Conservation (phyloP, 1,284 basidiomycete genomes). For the Cutaneotrichosporon sp. region DNA sequence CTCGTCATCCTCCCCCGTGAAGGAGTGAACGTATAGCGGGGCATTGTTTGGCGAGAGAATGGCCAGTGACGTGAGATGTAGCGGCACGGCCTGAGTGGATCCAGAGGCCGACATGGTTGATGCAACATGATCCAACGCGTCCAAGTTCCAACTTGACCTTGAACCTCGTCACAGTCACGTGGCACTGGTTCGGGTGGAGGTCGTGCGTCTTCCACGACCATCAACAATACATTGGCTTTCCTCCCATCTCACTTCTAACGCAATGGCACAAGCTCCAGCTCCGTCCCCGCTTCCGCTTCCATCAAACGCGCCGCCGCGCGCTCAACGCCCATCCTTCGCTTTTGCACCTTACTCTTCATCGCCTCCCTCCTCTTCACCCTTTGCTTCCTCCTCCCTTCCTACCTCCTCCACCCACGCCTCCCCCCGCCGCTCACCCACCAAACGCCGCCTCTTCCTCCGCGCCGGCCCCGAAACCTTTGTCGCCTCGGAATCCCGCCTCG, state of each 20-base stretch:
- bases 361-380: background rate
- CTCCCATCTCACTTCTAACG: background rate
- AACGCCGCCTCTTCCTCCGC: background rate
- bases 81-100: conserved; percentile 37
- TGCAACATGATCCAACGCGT: background rate
- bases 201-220: background rate
- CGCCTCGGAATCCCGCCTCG: conserved; percentile 82
- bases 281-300: background rate
- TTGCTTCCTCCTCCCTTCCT: background rate
- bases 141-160: background rate
- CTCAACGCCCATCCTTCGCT: background rate
- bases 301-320: background rate
- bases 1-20: conserved; percentile 47
- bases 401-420: background rate
- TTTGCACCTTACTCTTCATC: background rate
- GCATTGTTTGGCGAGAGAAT: conserved; percentile 49
- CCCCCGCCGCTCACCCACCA: conserved; percentile 1
- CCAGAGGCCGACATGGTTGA: conserved; percentile 31
- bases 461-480: conserved; percentile 56
- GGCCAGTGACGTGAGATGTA: conserved; percentile 49
- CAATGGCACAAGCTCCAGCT: background rate
- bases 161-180: background rate
- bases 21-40: conserved; percentile 52
- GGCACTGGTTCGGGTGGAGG: conserved; percentile 13
- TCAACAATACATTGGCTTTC: background rate